Conservation (phyloP, 1,139 yeast species). For the Hemisphaericaspora xylanilytica region DNA sequence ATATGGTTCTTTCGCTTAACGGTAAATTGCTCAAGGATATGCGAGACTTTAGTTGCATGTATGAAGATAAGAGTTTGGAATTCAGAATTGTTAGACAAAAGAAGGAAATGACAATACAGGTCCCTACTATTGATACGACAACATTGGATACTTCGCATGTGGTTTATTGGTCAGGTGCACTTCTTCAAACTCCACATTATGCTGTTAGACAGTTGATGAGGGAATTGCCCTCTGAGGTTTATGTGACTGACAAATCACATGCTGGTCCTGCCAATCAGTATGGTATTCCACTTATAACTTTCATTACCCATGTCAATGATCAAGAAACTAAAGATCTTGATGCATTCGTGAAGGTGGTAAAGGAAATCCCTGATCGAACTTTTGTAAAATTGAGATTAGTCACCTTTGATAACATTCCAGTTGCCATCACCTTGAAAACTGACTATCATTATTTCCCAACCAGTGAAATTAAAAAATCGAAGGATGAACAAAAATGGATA, state of each 20-base stretch:
- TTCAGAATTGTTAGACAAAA: constrained; percentile 65
- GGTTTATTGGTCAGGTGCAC: constrained; percentile 79
- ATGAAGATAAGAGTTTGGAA: constrained; percentile 41
- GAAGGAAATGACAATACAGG: constrained; percentile 50
- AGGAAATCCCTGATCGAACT: constrained; percentile 69
- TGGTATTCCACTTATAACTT: constrained; percentile 75
- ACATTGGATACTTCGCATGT: constrained; percentile 63
- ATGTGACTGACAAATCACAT: constrained; percentile 65
- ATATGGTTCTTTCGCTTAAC: constrained; percentile 70
- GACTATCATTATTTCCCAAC: constrained; percentile 93
- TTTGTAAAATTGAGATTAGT: constrained; percentile 80
- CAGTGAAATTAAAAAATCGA: constrained; percentile 55
- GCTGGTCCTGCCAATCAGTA: constrained; percentile 89
- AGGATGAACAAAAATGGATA: constrained; percentile 48
- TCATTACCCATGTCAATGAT: constrained; percentile 87
- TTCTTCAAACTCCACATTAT: constrained; percentile 54
- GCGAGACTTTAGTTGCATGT: constrained; percentile 62
- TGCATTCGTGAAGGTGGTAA: constrained; percentile 61
- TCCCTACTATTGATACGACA: constrained; percentile 60
- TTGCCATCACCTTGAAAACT: constrained; percentile 81
- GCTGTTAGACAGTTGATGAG: constrained; percentile 66
- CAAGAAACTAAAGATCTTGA: constrained; percentile 66
- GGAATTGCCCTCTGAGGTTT: constrained; percentile 77
- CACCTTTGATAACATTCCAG: constrained; percentile 81
- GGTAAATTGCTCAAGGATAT: constrained; percentile 61